Base-by-base conservation (phyloP, 306 rosid species). In the Sindora glabra region DNA sequence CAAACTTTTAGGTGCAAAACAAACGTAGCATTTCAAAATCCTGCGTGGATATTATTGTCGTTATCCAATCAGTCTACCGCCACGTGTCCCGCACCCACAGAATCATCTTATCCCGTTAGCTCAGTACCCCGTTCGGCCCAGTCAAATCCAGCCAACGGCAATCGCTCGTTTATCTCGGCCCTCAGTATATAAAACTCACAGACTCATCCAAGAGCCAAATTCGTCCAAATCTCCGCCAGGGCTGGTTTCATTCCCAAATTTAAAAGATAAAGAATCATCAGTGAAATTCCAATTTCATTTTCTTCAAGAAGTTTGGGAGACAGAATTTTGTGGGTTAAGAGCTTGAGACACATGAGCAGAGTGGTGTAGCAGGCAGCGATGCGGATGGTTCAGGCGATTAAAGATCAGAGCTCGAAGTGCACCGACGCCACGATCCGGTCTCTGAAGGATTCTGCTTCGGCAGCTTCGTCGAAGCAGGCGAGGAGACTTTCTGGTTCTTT, bases 361-460 rank as follows among this genome's bases (percentile, higher is more conserved):
- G 64, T 71, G 21, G 6, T 44, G 39, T 62, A 71, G 23, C 83
- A 76, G 51, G 47, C 60, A 8, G 74, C 44, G 52, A 54, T 52
- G 67, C 65, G 76, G 41, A 49, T 25, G 40, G 1, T 70, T 19
- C 86, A 78, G 45, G 73, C 67, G 2, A 75, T 80, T 67, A 86
- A 69, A 64, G 96, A 89, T 11, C 86, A 81, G 42, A 65, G 53
- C 21, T 64, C 74, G 1, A 83, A 79, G 80, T 66, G 76, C 30
- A n/a, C n/a, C n/a, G 82, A 74, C 55, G 48, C 84, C 6, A 46
- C 85, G 17, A 45, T 74, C 0, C 79, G 72, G 29, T 77, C 81
- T 37, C 59, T 81, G 1, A 79, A 76, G 33, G 86, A 79, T 46
- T 82, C 82, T 2, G 11, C 71, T 29, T 59, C 44, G 8, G 45